Evolutionary conservation across 192 early-diverging fungal species (phyloP), one percentile per base, ranked within the genome.

Genomic region (Coemansia sp.): DNA sequence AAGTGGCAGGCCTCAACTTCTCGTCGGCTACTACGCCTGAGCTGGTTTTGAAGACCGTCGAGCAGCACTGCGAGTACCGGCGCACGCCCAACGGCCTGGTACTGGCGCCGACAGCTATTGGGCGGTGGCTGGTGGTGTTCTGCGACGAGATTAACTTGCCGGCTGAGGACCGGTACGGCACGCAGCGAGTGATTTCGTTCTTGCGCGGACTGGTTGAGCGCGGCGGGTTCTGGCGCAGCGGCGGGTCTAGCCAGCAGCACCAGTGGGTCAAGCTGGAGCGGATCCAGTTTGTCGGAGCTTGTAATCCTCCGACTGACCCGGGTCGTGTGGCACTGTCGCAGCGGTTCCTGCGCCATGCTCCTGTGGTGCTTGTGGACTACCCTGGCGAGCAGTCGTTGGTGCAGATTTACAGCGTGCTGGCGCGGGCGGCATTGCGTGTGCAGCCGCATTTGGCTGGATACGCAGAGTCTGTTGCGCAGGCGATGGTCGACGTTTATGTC

Each of bases 121-220:
- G 94, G 44, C 88, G 94, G 31, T 98, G 97, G 97, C 88, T 99
- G 27, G 97, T 99, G 11, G 86, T 99, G 55, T 99, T 99, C 81
- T 99, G 98, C 80, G 98, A 99, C 78, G 98, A 99, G 88, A 96
- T 99, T 80, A 99, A 99, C 73, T 83, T 99, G 75, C 98, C 98
- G 1, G 93, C 95, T 18, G 84, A 86, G 15, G 98, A 99, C 86
- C 92, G 95, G 71, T 99, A 99, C 63, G 95, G 95, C 24, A 99
- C 98, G 24, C 98, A 99, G 76, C 91, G 97, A 13, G 97, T 98
- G 34, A 95, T 99, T 27, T 95, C 97, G 3, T 98, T 98, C 79
- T 73, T 99, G 68, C 90, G 98, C 43, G 95, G 95, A 73, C 79
- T 99, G 61, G 90, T 99, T 9, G 97, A 98, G 78, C 92, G 92